Conservation (phyloP, 2,329 filamentous ascomycete species). For the Colletotrichum tamarilloi region DNA sequence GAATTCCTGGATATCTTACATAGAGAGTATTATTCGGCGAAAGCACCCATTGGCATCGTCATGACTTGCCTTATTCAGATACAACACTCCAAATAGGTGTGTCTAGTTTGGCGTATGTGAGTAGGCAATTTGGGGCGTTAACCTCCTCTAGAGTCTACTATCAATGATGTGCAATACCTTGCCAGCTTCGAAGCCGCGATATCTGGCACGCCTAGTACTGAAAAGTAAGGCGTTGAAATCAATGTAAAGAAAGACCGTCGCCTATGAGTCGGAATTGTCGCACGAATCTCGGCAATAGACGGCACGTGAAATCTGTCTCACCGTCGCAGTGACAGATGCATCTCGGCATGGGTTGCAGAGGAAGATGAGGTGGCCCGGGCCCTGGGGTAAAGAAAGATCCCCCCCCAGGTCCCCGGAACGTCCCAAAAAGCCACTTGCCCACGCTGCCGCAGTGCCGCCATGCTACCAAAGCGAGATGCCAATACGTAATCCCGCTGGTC, state of each 20-base stretch:
- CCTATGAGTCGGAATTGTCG: conserved; percentile 21
- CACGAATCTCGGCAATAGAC: conserved; percentile 23
- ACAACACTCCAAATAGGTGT: not conserved
- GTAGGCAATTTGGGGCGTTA: not conserved
- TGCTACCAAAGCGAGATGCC: not conserved
- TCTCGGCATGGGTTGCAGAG: not conserved
- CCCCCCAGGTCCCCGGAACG: not conserved
- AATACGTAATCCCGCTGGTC: conserved; percentile 12
- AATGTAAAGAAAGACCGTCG: not conserved
- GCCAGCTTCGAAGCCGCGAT: not conserved
- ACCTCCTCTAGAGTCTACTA: not conserved
- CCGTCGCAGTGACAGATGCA: not conserved
- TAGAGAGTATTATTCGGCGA: not conserved
- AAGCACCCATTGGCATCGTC: not conserved
- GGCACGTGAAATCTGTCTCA: not conserved
- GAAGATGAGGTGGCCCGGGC: conserved; percentile 7
- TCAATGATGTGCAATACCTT: not conserved
- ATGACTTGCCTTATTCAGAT: not conserved
- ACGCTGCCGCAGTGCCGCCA: not conserved
- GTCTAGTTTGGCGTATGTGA: not conserved
- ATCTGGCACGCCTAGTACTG: not conserved
- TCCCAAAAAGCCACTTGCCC: not conserved
- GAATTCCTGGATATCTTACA: not conserved
- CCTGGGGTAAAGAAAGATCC: conserved; percentile 21
- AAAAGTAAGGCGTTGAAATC: not conserved